Percentiles rank a stretch among this genome's conserved stretches.
These are phyloP conservation scores for Durusdinium trenchii DNA, from an alignment of 73 alveolate species.

Conservation along the genomic window DNA sequence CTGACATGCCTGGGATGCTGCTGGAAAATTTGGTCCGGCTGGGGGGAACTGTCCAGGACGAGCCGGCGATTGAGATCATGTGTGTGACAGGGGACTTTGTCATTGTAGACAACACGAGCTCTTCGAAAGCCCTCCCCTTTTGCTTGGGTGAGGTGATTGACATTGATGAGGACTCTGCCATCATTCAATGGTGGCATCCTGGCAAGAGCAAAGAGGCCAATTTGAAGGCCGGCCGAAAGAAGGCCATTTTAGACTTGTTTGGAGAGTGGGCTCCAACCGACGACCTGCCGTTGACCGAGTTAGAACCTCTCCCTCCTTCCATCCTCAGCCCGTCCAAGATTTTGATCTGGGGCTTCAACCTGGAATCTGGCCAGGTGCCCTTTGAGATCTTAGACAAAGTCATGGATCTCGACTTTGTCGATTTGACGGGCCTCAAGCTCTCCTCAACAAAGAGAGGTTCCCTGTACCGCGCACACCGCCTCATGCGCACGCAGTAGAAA, in stretches of 20 bases:
- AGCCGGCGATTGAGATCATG: not conserved
- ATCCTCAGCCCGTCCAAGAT: not conserved
- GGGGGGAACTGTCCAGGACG: not conserved
- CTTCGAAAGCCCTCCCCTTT: not conserved
- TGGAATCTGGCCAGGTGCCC: not conserved
- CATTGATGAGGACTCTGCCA: not conserved
- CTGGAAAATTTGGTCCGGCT: not conserved
- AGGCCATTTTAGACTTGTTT: not conserved
- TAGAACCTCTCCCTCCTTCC: not conserved
- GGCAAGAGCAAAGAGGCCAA: not conserved
- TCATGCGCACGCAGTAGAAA: too few relatives aligned
- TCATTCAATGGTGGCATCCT: not conserved
- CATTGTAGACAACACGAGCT: not conserved
- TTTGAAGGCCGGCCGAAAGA: not conserved
- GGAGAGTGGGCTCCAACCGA: not conserved
- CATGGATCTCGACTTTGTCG: not conserved
- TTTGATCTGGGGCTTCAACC: not conserved
- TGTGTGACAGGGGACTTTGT: not conserved
- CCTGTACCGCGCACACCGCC: conserved; percentile 9
- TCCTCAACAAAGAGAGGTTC: not conserved
- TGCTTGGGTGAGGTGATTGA: not conserved
- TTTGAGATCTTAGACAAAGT: not conserved
- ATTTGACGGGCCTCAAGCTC: not conserved
- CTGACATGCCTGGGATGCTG: conserved; percentile 10
- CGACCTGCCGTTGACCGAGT: not conserved